Evolutionary conservation across 1,284 basidiomycete species (phyloP).

Genomic region (Termitomyces sp.): DNA sequence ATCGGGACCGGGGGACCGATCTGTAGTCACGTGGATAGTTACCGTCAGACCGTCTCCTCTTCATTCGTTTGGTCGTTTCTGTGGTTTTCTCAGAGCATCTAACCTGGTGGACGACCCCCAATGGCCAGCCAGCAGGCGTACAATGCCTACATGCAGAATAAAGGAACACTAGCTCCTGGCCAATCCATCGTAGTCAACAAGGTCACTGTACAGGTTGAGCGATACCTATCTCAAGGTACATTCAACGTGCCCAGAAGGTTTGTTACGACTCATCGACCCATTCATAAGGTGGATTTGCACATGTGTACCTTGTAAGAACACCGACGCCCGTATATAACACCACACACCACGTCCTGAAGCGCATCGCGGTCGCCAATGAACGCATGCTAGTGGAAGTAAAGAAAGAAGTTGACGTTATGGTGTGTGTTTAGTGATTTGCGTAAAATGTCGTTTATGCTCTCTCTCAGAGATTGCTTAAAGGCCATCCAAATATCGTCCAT

Average conservation of each 20-base stretch:
- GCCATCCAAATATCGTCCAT: constrained; percentile 90
- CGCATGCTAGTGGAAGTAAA: constrained; percentile 90
- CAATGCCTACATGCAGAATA: constrained; percentile 41
- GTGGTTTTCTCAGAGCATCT: constrained; percentile 1
- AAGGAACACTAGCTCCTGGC: constrained; percentile 71
- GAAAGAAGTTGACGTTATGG: constrained; percentile 99
- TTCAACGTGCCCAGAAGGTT: background rate
- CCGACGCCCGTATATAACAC: constrained; percentile 81
- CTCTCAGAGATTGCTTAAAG: constrained; percentile 74
- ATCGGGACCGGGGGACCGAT: constrained; percentile 9
- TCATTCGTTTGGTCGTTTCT: background rate
- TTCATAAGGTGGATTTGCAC: constrained; percentile 88
- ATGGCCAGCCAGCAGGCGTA: constrained; percentile 38
- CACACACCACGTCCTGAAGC: constrained; percentile 95
- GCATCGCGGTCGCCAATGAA: constrained; percentile 92
- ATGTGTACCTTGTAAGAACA: constrained; percentile 94
- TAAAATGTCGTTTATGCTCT: constrained; percentile 25
- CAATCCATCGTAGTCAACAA: constrained; percentile 90
- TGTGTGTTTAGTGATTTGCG: constrained; percentile 37
- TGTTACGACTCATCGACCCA: constrained; percentile 11
- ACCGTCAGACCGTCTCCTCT: too few relatives aligned
- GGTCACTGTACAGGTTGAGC: constrained; percentile 74
- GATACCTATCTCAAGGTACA: constrained; percentile 90
- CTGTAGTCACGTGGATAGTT: constrained; percentile 15
- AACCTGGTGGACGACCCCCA: background rate